phyloP scores from a whole-genome alignment of 495 filamentous ascomycete species.

The Staphylotrichum longicolle region DNA sequence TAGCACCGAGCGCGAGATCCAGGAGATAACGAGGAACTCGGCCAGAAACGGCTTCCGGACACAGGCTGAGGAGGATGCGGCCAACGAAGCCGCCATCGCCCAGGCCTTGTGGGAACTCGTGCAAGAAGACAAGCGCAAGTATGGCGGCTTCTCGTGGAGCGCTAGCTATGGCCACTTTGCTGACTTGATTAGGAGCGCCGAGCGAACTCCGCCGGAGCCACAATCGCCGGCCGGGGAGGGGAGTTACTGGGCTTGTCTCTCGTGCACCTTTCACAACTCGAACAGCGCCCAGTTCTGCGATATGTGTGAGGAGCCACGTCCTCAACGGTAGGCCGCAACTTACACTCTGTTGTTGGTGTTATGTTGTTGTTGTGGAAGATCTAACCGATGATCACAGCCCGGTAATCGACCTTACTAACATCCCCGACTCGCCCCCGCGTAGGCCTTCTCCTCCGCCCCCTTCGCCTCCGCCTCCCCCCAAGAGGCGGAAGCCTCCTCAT shows the following conservation, averaged over 20 bases:
- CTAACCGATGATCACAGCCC: too few relatives aligned
- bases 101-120: constrained; percentile 85
- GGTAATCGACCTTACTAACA: too few relatives aligned
- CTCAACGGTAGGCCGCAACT: constrained; percentile 22
- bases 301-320: constrained; percentile 68
- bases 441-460: too few relatives aligned
- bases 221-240: too few relatives aligned
- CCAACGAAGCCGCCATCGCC: constrained; percentile 85
- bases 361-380: too few relatives aligned
- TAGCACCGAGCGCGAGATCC: constrained; percentile 56
- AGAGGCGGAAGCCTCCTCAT: too few relatives aligned
- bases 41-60: constrained; percentile 74
- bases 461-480: too few relatives aligned
- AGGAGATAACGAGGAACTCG: constrained; percentile 62
- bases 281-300: constrained; percentile 67
- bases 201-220: constrained; percentile 4
- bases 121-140: constrained; percentile 68
- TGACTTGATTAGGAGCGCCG: constrained; percentile 1
- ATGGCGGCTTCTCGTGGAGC: constrained; percentile 47
- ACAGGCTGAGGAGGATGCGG: constrained; percentile 83
- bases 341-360: too few relatives aligned
- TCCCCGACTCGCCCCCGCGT: too few relatives aligned
- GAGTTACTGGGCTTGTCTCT: constrained; percentile 65
- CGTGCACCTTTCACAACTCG: constrained; percentile 84
- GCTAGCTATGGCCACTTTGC: not conserved